Evolutionary conservation across 2,329 filamentous ascomycete genomes (phyloP), one percentile per base, ranked within the genome.

Genomic region (Penicillium nordicum): DNA sequence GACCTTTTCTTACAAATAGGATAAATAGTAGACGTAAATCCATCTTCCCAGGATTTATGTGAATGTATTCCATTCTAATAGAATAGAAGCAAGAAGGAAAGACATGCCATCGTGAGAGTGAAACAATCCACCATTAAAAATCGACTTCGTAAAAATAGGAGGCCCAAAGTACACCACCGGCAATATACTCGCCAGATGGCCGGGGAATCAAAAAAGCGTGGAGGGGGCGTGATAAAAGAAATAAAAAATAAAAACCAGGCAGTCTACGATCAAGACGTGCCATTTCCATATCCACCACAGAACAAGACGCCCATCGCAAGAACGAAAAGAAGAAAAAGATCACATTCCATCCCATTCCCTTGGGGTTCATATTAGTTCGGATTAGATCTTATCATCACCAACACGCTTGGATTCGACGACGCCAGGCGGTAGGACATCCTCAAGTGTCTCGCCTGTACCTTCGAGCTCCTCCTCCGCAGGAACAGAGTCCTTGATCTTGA

Each of bases 381-480:
- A 37, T 36, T 44, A 63, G 41, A 60, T 58, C 27, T 57, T 56
- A 3, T 54, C 49, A 1, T 27, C 21, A 7, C 51, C 61, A 37
- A 27, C 30, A 25, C 40, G 57, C 45, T 57, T 61, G 4, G 50
- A 44, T 27, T 53, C 63, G 14, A 65, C 21, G 10, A 54, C 29
- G 7, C 49, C 57, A 5, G 59, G 53, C 1, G 72, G 72, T 11
- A 76, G 70, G 14, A 95, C 87, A 65, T 95, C 89, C 14, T 82
- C 85, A 5, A 87, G 69, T 0, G 88, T 92, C 82, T 94, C 90
- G 68, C 93, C 90, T 25, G 87, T 89, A 70, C 89, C 90, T 70
- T 85, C 84, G 49, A 96, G 78, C 73, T 96, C 92, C 52, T 92
- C 86, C 75, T 93, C 89, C 4, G 94, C 63, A 0, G 81, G 69